Percentiles rank a stretch among this genome's conserved stretches.
Conservation (phyloP, 257 asterid species). For the Jacaranda mimosifolia region DNA sequence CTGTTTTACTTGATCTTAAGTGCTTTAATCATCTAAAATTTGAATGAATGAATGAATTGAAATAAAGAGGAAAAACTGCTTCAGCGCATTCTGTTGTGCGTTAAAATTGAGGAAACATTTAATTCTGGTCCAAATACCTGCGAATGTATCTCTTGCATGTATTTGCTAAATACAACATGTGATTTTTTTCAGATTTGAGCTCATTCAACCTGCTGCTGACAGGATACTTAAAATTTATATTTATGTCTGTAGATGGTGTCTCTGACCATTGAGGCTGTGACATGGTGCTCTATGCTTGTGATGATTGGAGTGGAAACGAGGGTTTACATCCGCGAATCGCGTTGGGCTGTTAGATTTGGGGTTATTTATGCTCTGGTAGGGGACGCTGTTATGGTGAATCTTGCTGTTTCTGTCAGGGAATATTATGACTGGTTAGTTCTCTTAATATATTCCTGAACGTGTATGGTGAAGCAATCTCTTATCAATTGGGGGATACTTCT, state of each 20-base stretch:
- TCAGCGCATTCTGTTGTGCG: neutral
- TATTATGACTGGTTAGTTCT: conserved; percentile 71
- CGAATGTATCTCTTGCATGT: neutral
- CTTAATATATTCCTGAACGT: conserved; percentile 21
- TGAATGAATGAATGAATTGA: too few relatives aligned
- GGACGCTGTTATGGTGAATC: conserved; percentile 82
- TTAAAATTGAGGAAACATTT: neutral
- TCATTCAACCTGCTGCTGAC: conserved; percentile 27
- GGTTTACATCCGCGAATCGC: conserved; percentile 74
- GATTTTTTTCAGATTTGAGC: conserved; percentile 3
- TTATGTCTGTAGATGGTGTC: conserved; percentile 58
- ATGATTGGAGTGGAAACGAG: conserved; percentile 77
- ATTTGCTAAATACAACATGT: conserved; percentile 11
- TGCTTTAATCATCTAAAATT: too few relatives aligned
- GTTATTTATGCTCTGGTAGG: conserved; percentile 83
- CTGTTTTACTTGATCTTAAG: too few relatives aligned
- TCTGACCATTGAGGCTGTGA: conserved; percentile 70
- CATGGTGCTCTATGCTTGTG: conserved; percentile 87
- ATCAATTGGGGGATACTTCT: neutral
- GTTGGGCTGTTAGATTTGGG: conserved; percentile 92
- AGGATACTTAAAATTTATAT: conserved; percentile 22
- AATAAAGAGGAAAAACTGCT: neutral
- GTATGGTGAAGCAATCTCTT: conserved; percentile 6
- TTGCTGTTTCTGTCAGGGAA: conserved; percentile 65
- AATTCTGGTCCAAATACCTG: neutral